Base-by-base conservation (phyloP, 495 filamentous ascomycete species). In the Neurospora sp. region DNA sequence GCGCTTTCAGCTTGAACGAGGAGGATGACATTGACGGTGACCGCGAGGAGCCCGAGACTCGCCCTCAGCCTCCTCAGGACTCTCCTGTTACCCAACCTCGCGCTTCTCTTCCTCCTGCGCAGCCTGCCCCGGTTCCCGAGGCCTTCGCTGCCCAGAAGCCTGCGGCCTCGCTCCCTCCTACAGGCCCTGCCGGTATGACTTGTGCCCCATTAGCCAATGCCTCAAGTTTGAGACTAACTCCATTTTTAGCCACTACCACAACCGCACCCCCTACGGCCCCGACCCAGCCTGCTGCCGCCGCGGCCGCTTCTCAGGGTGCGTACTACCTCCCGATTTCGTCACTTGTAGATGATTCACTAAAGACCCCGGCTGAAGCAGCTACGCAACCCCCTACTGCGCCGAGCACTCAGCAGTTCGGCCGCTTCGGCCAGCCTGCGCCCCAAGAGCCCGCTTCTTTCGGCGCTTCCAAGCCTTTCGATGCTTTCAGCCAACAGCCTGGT, bases 41-140 rank as follows among this genome's bases (percentile, higher is more conserved):
- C 77, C 88, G 94, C 53, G 96, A 99, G 81, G 94, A 98, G 77
- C 89, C 94, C 42, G 96, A 98, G 83, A 98, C 96, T 73, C 90
- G 96, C 75, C 90, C 94, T 77, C 95, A 98, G 79, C 96, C 96
- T 72, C 95, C 95, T 45, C 92, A 96, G 75, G 93, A 96, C 78
- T 98, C 96, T 4, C 96, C 96, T 14, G 89, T 94, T 73, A 89
- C 94, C n/a, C 88, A 91, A 40, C 96, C 96, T 71, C 88, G 94
- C 78, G 91, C 96, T 73, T 90, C 96, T n/a, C 85, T 98, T 37
- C 94, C 96, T 75, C 96, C 96, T 39, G 88, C 83, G 31, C 87
- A 88, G 72, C 80, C 86, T 18, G 76, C 89, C 72, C 78, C 89
- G 68, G 84, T 87, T 71, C 83, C 87, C 4, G 92, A 94, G 70